Evolutionary conservation across 2,329 filamentous ascomycete species (phyloP).

Genomic region (Alternaria ethzedia): DNA sequence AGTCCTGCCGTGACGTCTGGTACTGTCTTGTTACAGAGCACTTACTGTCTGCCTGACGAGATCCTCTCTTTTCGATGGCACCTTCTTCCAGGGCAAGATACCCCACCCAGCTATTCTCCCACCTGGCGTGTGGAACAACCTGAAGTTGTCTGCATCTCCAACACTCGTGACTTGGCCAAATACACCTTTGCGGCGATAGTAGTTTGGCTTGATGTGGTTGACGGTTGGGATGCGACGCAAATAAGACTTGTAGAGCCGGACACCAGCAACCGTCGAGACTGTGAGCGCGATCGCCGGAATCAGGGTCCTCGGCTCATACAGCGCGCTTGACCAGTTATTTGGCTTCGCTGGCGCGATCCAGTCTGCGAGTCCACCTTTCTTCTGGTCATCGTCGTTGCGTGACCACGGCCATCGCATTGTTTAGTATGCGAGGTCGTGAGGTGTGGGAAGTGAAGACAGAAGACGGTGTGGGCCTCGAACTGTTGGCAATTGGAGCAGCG

Average conservation of each 20-base stretch:
- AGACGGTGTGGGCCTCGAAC: neutral
- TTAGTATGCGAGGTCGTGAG: constrained; percentile 30
- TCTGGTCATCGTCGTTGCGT: constrained; percentile 40
- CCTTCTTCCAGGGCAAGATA: constrained; percentile 75
- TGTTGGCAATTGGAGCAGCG: neutral
- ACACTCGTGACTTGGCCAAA: constrained; percentile 91
- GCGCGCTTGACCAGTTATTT: constrained; percentile 59
- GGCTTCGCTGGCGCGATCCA: constrained; percentile 44
- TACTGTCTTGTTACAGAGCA: neutral
- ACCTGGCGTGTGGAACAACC: constrained; percentile 93
- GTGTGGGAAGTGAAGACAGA: constrained; percentile 3
- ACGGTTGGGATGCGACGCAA: constrained; percentile 84
- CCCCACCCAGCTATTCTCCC: constrained; percentile 87
- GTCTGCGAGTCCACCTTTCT: constrained; percentile 33
- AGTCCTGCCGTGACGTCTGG: neutral
- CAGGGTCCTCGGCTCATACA: constrained; percentile 62
- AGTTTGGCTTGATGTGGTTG: constrained; percentile 73
- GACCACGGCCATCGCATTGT: constrained; percentile 54
- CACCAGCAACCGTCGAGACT: constrained; percentile 59
- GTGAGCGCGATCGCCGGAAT: constrained; percentile 63
- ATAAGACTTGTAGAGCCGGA: constrained; percentile 71
- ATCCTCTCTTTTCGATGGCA: constrained; percentile 72
- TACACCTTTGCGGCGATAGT: constrained; percentile 76
- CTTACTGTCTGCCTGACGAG: constrained; percentile 78
- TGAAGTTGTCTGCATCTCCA: constrained; percentile 95